Conservation (phyloP, 371 early-diverging fungal species). For the Parasitella parasitica region DNA sequence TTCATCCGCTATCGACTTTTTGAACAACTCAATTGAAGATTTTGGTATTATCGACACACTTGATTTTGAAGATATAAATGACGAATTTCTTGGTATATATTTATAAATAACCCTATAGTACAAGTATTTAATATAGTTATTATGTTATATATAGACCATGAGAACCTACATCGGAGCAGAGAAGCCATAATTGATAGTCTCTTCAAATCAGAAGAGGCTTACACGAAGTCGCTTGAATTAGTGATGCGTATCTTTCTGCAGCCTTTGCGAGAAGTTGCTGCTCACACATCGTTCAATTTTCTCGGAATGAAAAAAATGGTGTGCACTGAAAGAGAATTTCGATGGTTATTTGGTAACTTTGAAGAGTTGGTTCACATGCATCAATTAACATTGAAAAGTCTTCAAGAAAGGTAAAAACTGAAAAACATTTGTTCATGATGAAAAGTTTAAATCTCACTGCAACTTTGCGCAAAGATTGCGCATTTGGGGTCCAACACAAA, state of each 20-base stretch:
- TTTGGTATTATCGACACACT: slow-evolving; percentile 5
- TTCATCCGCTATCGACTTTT: slow-evolving; percentile 9
- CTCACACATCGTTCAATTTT: slow-evolving; percentile 33
- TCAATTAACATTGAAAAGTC: slow-evolving; percentile 22
- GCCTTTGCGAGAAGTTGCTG: slow-evolving; percentile 32
- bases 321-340: slow-evolving; percentile 43
- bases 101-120: background rate
- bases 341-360: slow-evolving; percentile 46
- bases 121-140: background rate
- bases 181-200: slow-evolving; percentile 37
- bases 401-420: slow-evolving; percentile 37
- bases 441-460: background rate
- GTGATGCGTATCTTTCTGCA: slow-evolving; percentile 27
- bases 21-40: slow-evolving; percentile 1
- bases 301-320: slow-evolving; percentile 39
- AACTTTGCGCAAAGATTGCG: slow-evolving; percentile 21
- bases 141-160: slow-evolving; percentile 31
- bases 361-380: slow-evolving; percentile 37
- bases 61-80: slow-evolving; percentile 24
- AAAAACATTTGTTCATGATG: background rate
- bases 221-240: slow-evolving; percentile 36
- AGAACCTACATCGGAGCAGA: slow-evolving; percentile 33
- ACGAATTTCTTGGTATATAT: slow-evolving; percentile 27
- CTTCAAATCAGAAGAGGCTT: slow-evolving; percentile 34
- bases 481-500: slow-evolving; percentile 39